Evolutionary conservation across 2,329 filamentous ascomycete genomes (phyloP).

Genomic region (Tolypocladium endophyticum): DNA sequence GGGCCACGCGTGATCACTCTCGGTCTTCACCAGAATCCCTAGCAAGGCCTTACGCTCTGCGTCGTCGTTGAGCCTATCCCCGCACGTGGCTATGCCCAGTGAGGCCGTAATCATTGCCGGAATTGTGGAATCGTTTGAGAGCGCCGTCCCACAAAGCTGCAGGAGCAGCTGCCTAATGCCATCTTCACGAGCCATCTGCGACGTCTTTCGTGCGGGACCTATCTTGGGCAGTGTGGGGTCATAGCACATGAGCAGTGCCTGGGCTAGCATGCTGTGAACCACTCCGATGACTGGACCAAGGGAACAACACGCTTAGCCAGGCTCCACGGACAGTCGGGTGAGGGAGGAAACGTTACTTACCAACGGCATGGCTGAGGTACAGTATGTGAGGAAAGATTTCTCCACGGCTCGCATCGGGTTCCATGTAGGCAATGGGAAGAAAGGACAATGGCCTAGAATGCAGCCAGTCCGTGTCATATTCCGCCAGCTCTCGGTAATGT

Average conservation of each 20-base stretch:
- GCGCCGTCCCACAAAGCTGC: constrained; percentile 46
- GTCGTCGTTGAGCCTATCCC: constrained; percentile 36
- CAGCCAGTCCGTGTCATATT: constrained; percentile 36
- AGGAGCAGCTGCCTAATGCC: constrained; percentile 36
- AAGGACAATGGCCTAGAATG: constrained; percentile 38
- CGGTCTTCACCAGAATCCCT: constrained; percentile 34
- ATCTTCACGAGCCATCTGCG: constrained; percentile 20
- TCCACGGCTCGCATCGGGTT: constrained; percentile 16
- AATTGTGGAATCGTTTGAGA: constrained; percentile 43
- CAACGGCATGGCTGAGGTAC: constrained; percentile 44
- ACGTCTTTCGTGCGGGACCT: constrained; percentile 23
- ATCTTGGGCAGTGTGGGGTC: constrained; percentile 42
- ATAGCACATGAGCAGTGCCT: constrained; percentile 45
- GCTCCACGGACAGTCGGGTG: not conserved
- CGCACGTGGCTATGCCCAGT: constrained; percentile 40
- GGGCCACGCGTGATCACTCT: constrained; percentile 40
- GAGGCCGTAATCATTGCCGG: constrained; percentile 46
- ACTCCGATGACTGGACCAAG: constrained; percentile 39
- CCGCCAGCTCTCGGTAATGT: constrained; percentile 32
- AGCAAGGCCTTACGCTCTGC: constrained; percentile 37
- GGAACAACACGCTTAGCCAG: not conserved
- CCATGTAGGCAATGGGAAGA: constrained; percentile 38
- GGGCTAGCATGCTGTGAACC: constrained; percentile 48
- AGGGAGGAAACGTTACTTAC: constrained; percentile 17
- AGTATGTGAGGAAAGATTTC: constrained; percentile 47